phyloP scores from a whole-genome alignment of 805 yeast species.

The Saccharomycopsis javanensis region DNA sequence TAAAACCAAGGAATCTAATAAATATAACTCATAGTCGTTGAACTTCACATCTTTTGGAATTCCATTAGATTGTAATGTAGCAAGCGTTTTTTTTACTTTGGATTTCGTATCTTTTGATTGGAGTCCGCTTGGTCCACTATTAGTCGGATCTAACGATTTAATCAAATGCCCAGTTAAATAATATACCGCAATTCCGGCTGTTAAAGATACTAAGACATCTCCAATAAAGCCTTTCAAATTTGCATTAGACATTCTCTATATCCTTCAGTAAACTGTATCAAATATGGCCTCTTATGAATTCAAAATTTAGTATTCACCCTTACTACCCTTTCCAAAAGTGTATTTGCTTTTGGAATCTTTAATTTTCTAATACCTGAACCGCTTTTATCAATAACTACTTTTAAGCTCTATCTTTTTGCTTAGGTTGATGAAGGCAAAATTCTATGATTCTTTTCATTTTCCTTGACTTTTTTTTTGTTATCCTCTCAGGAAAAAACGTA shows the following conservation, averaged over 20 bases:
- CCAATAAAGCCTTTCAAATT: slow-evolving; percentile 31
- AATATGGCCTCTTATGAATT: too few species aligned
- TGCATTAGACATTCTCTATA: slow-evolving; percentile 22
- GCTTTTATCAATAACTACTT: too few species aligned
- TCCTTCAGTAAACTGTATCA: slow-evolving; percentile 11
- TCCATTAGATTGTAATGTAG: slow-evolving; percentile 42
- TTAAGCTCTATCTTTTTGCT: too few species aligned
- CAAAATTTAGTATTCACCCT: too few species aligned
- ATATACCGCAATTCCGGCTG: slow-evolving; percentile 64
- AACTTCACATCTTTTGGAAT: slow-evolving; percentile 34
- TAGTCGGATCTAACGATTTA: slow-evolving; percentile 21
- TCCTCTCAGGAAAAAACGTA: background rate
- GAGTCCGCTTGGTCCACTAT: slow-evolving; percentile 34
- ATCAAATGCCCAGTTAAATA: slow-evolving; percentile 43
- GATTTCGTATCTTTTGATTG: slow-evolving; percentile 51
- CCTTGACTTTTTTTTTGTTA: background rate
- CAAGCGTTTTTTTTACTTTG: slow-evolving; percentile 47
- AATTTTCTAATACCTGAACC: too few species aligned
- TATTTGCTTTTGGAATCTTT: too few species aligned
- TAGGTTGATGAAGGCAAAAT: background rate
- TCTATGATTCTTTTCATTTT: background rate
- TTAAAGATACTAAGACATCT: slow-evolving; percentile 41
- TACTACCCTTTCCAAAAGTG: too few species aligned
- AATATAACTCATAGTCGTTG: slow-evolving; percentile 66
- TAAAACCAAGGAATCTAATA: slow-evolving; percentile 67